Evolutionary conservation across 106 monocot species (phyloP).

Genomic region (Allium sativum): DNA sequence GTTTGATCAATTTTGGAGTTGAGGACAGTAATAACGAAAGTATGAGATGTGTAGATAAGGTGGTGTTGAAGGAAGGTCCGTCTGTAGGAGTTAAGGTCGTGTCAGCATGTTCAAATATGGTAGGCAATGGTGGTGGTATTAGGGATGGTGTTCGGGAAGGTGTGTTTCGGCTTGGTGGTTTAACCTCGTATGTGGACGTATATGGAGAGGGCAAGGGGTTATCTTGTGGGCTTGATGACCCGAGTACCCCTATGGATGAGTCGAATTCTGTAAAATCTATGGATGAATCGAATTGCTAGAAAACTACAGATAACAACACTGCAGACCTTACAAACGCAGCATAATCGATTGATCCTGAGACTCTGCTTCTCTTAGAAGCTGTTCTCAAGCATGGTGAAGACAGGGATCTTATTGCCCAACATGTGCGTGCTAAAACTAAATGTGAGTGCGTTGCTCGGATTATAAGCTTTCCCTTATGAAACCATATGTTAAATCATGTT

Average conservation of each 20-base stretch:
- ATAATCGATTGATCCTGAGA: constrained; percentile 80
- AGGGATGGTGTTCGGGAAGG: constrained; percentile 14
- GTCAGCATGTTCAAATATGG: background rate
- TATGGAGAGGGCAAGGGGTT: constrained; percentile 31
- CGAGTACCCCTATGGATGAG: constrained; percentile 7
- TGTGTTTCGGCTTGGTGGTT: constrained; percentile 39
- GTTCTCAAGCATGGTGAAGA: constrained; percentile 82
- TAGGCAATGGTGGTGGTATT: background rate
- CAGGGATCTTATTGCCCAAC: constrained; percentile 89
- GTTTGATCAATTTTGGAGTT: constrained; percentile 65
- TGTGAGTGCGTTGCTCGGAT: constrained; percentile 78
- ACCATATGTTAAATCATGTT: constrained; percentile 41
- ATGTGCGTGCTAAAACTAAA: constrained; percentile 70
- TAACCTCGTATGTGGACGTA: constrained; percentile 71
- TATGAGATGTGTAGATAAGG: constrained; percentile 1
- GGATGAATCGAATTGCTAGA: too few relatives aligned
- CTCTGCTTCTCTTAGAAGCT: constrained; percentile 82
- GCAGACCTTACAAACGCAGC: constrained; percentile 3
- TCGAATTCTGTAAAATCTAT: background rate
- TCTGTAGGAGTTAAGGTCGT: constrained; percentile 45
- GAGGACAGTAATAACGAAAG: background rate
- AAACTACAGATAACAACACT: too few relatives aligned
- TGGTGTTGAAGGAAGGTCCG: constrained; percentile 29
- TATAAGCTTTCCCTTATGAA: constrained; percentile 77
- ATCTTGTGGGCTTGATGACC: constrained; percentile 32